Base-by-base conservation (phyloP, 2,329 filamentous ascomycete species). In the Aspergillus sclerotialis region DNA sequence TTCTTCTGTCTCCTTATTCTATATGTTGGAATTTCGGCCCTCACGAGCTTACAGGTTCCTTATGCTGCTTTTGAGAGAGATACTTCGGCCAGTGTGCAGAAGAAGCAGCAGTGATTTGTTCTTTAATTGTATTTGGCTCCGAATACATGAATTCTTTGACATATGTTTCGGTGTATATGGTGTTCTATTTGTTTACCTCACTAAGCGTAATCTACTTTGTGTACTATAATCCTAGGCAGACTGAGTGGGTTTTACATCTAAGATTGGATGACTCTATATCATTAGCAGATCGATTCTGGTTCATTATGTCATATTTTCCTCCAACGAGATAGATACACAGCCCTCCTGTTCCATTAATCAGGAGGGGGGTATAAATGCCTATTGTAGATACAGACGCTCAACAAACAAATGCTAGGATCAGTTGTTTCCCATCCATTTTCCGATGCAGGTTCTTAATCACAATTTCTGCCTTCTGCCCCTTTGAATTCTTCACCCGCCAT, bases 21-120 rank as follows among this genome's bases (percentile, higher is more conserved):
- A 5, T 81, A 82, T 46, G 80, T 89, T 37, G 92, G 83, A 10
- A 66, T 96, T 36, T 76, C 64, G 39, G 88, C 84, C 10, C 70
- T 96, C 9, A 69, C 76, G 5, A 90, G 86, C 47, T 72, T 98
- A 12, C 74, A 95, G 60, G 86, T 96, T 18, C 84, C 86, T 1
- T 96, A 96, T 60, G 87, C 84, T 43, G 88, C 92, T 2, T 98
- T 96, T 58, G 90, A 93, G 58, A 95, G 94, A 71, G 90, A 95
- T 50, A 94, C 87, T 72, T 86, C 88, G 0, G 85, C 87, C n/a
- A 72, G 79, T 24, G 83, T 83, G 19, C 85, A 93, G 64, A 94
- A 89, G 77, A 94, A 78, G 58, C 63, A 87, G 69, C 73, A 81
- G 63, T 74, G 45, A 47, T 43, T 35, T 37, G 28, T 35, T 33